Evolutionary conservation across 164 flowering plant species (phyloP).

Genomic region (Piper longum): DNA sequence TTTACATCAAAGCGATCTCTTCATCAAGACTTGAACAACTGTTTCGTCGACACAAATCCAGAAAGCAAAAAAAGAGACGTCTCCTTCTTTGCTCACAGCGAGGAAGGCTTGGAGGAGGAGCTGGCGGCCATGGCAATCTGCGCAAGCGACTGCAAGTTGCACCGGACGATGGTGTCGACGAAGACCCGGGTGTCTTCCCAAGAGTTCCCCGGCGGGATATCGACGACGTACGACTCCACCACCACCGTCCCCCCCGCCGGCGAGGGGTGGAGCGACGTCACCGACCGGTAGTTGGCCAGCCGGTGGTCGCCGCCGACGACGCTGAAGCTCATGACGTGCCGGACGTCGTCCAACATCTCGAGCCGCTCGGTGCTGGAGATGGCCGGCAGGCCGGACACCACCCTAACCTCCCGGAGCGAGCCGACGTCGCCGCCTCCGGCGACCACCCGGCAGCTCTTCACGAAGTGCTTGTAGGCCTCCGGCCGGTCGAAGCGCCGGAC

Average conservation of each 20-base stretch:
- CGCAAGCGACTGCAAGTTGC: slow-evolving; percentile 64
- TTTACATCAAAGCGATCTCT: background rate
- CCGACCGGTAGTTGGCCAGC: slow-evolving; percentile 51
- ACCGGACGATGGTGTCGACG: slow-evolving; percentile 61
- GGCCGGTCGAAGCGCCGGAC: slow-evolving; percentile 82
- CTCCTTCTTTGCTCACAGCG: background rate
- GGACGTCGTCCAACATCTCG: slow-evolving; percentile 75
- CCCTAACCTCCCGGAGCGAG: slow-evolving; percentile 46
- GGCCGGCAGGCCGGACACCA: slow-evolving; percentile 79
- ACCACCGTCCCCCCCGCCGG: slow-evolving; percentile 44
- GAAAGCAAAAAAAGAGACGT: background rate
- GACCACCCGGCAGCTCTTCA: slow-evolving; percentile 59
- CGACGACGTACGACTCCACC: slow-evolving; percentile 73
- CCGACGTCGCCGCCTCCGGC: slow-evolving; percentile 48
- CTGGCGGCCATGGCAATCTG: slow-evolving; percentile 31
- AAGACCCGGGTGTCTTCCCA: slow-evolving; percentile 62
- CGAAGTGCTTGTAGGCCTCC: slow-evolving; percentile 64
- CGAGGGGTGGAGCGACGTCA: slow-evolving; percentile 53
- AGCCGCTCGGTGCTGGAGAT: slow-evolving; percentile 53
- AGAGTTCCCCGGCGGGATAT: slow-evolving; percentile 57
- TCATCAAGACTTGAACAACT: background rate
- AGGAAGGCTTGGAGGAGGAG: background rate
- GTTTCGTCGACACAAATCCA: too few relatives aligned
- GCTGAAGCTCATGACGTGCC: slow-evolving; percentile 64
- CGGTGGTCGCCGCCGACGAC: slow-evolving; percentile 83